Evolutionary conservation across 2,329 filamentous ascomycete genomes (phyloP), one percentile per base, ranked within the genome.

Genomic region (Alternaria infectoria): DNA sequence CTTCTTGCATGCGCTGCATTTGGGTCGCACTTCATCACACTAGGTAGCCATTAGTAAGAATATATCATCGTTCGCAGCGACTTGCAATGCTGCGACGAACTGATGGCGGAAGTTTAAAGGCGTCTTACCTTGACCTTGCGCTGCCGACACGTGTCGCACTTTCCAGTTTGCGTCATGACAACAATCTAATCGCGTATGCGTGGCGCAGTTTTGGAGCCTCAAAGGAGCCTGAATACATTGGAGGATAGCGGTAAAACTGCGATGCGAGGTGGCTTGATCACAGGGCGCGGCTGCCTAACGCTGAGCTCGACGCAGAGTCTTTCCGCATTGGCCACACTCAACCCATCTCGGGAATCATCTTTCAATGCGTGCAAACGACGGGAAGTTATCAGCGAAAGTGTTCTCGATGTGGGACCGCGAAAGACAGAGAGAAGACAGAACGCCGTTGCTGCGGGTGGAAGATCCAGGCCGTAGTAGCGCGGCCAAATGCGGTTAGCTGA

Each of bases 1-100:
- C 56, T 77, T 77, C 10, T 52, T 59, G 46, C 75, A 77, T 9
- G 74, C 63, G 40, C 68, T 65, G 28, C 75, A 77, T 56, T 72
- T 71, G 1, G 75, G 75, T 46, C 66, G 73, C 10, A 69, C 64
- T 60, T 77, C 71, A 15, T 77, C 74, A 43, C 75, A 77, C 75
- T 77, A 44, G 0, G 19, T 12, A n/a, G 5, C 2, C 10, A 45
- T 68, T n/a, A 71, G 55, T 36, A 13, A 10, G 3, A 6, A 7
- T 5, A 5, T 11, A 13, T 6, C 17, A 11, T 10, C n/a, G n/a
- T 58, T 7, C 23, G n/a, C 9, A 13, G 2, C 7, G 15, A 13
- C 19, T 21, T 26, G 10, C n/a, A 21, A 30, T 15, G 19, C 4
- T n/a, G 11, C 46, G 30, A 28, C 3, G 8, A 17, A 7, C 10